Evolutionary conservation across 805 yeast species (phyloP), one percentile per base, ranked within the genome.

Genomic region (Candida cerambycidarum): DNA sequence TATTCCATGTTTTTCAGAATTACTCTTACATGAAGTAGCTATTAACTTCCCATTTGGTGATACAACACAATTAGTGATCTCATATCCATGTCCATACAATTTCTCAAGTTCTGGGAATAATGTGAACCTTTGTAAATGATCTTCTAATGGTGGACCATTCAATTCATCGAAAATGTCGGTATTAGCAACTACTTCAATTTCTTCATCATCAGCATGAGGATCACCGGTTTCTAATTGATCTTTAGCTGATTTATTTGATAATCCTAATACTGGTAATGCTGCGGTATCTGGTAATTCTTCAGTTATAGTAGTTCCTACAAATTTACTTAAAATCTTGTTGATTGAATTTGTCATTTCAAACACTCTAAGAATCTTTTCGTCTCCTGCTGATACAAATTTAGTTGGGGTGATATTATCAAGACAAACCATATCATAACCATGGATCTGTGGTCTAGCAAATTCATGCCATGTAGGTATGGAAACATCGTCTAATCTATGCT

Each of bases 51-150:
- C 76, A 53, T 77, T 81, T 4, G 83, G 80, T 7, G 89, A 79
- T 1, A 82, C 76, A 41, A 86, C 95, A 30, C 89, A 74, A 34
- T 92, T 76, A 0, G 89, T 80, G 29, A 90, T 80, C 60, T 95
- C 99, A 63, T 89, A 95, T 7, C 99, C 99, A 61, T 93, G 99
- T 0, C 99, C 99, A 57, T 93, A 93, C 33, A 93, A 64, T 60
- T 93, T 93, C 55, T 93, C 99, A 43, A 84, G 69, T 58, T 93
- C 99, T 0, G 99, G 99, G 84, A 95, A 93, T 41, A 93, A 69
- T 0, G 98, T 87, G 57, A 83, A 88, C 56, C 98, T 76, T 60
- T 93, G 98, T 19, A 93, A 69, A 47, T 87, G 86, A 55, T 92
- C 97, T 61, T 93, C 99, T 35, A 84, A 65, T 0, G 99, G 98